Evolutionary conservation across 139 green algal genomes (phyloP).

Genomic region (Nannochloris sp.): DNA sequence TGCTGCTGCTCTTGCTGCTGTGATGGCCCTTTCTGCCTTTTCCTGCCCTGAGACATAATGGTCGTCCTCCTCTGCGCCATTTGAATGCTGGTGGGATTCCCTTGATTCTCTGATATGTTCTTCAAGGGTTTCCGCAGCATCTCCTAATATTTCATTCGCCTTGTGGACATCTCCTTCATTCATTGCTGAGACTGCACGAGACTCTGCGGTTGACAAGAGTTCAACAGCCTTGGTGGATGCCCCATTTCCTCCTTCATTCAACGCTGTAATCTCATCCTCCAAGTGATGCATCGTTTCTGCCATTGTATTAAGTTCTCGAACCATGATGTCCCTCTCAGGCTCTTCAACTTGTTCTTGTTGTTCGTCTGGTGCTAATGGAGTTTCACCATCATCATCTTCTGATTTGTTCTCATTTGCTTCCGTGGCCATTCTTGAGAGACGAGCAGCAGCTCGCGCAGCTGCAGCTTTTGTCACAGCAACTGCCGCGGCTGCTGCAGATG

Average conservation of each 20-base stretch:
- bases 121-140: constrained; percentile 12
- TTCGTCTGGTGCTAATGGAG: not conserved
- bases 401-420: not conserved
- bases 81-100: not conserved
- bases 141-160: constrained; percentile 12
- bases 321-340: not conserved
- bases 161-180: constrained; percentile 10
- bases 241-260: not conserved
- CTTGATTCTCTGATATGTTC: not conserved
- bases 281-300: constrained; percentile 18
- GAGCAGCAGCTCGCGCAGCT: constrained; percentile 58
- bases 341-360: not conserved
- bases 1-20: constrained; percentile 7
- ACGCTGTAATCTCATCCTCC: constrained; percentile 14
- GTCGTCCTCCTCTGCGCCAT: not conserved
- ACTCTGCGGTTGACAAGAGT: constrained; percentile 8
- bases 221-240: constrained; percentile 6
- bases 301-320: constrained; percentile 14
- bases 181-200: constrained; percentile 6
- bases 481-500: constrained; percentile 64
- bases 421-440: constrained; percentile 9
- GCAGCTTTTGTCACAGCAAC: constrained; percentile 82
- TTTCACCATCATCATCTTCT: not conserved
- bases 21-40: constrained; percentile 7
- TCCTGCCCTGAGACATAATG: not conserved